Evolutionary conservation across 495 filamentous ascomycete genomes (phyloP).

Genomic region (Penicillium ochrochloron): DNA sequence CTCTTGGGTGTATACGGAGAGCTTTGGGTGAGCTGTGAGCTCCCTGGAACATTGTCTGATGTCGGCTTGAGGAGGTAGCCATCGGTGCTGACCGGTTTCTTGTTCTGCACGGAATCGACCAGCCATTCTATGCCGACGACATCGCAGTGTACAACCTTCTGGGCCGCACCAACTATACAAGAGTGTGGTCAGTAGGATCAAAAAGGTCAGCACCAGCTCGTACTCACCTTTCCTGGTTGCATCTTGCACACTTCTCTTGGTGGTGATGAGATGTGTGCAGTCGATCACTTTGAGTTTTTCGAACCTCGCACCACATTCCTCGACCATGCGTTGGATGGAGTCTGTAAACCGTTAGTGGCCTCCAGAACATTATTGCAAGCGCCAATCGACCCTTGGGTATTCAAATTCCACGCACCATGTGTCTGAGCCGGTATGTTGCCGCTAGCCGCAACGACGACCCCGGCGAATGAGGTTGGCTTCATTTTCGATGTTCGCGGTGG

Average conservation of each 20-base stretch:
- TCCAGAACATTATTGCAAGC: neutral
- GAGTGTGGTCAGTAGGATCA: neutral
- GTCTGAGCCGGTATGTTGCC: conserved; percentile 59
- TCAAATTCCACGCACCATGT: conserved; percentile 44
- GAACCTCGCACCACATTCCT: conserved; percentile 18
- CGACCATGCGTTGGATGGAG: conserved; percentile 11
- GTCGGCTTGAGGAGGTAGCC: neutral
- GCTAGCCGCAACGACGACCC: conserved; percentile 57
- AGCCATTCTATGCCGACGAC: conserved; percentile 14
- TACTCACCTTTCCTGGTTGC: conserved; percentile 18
- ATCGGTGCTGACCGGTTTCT: neutral
- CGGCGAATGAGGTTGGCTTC: conserved; percentile 36
- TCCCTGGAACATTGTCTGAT: too few species aligned
- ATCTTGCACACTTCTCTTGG: conserved; percentile 3
- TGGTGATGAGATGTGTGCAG: conserved; percentile 29
- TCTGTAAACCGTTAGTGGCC: conserved; percentile 8
- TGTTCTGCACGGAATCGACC: neutral
- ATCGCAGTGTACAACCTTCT: neutral
- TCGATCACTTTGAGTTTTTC: neutral
- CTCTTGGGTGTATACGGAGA: neutral
- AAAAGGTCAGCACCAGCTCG: neutral
- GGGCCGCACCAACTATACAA: neutral
- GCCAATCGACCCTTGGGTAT: neutral
- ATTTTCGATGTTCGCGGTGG: conserved; percentile 18
- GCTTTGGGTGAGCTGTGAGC: neutral